Evolutionary conservation across 345 rosid species (phyloP).

Genomic region (Brassica carinata): DNA sequence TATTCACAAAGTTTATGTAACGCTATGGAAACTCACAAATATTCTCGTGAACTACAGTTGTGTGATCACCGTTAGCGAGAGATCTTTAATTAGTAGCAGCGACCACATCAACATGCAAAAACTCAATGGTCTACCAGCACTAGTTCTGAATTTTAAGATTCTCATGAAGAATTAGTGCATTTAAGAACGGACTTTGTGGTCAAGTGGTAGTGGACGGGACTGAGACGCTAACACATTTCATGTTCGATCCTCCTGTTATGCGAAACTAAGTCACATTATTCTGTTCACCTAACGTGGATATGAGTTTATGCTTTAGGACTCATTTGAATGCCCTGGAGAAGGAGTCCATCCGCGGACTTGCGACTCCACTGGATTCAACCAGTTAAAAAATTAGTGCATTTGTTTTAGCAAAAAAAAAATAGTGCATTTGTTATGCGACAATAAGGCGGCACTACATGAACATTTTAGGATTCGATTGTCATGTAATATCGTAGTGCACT

Average conservation of each 20-base stretch:
- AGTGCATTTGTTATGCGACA: conserved; percentile 1
- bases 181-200: neutral
- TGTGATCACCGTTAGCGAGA: neutral
- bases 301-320: no score
- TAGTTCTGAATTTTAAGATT: neutral
- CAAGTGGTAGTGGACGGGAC: no score
- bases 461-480: neutral
- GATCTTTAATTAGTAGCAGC: neutral
- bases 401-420: no score
- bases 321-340: no score
- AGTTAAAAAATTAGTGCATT: no score
- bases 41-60: neutral
- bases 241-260: no score
- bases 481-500: neutral
- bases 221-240: no score
- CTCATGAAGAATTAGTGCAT: neutral
- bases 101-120: conserved; percentile 3
- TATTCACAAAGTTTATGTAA: neutral
- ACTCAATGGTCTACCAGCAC: neutral
- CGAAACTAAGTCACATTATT: no score
- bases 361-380: no score
- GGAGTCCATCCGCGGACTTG: no score
- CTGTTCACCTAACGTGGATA: no score
- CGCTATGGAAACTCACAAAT: neutral
- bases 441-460: neutral